phyloP scores from a whole-genome alignment of 2,329 filamentous ascomycete species.

The Teratosphaeriaceae sp. region DNA sequence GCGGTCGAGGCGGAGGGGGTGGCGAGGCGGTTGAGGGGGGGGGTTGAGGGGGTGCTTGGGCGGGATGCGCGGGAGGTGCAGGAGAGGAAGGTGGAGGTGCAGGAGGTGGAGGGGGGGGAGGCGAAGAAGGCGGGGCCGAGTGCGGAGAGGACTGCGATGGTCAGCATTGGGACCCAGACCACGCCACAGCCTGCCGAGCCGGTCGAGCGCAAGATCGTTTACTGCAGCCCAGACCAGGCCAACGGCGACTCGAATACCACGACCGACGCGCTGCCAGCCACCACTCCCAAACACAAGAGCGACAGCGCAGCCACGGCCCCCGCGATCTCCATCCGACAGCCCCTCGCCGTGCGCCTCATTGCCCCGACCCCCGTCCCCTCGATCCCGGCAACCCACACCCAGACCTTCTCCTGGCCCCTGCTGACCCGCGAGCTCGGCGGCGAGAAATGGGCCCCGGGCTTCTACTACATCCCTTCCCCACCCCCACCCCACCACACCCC shows the following conservation, averaged over 20 bases:
- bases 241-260: too few relatives aligned
- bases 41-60: neutral
- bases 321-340: conserved; percentile 27
- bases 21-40: conserved; percentile 1
- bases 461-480: conserved; percentile 29
- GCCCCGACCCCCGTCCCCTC: conserved; percentile 11
- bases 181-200: too few relatives aligned
- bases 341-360: conserved; percentile 31
- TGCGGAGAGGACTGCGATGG: too few relatives aligned
- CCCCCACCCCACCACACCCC: conserved; percentile 28
- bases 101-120: neutral
- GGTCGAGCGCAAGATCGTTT: too few relatives aligned
- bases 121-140: neutral
- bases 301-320: neutral
- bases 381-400: conserved; percentile 11
- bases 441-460: conserved; percentile 34
- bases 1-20: conserved; percentile 1
- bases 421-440: conserved; percentile 33
- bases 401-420: conserved; percentile 34
- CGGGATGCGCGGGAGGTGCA: neutral
- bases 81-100: neutral
- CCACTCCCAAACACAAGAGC: too few relatives aligned
- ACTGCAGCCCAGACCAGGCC: too few relatives aligned
- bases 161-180: neutral
- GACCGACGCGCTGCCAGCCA: too few relatives aligned